Evolutionary conservation across 2,329 filamentous ascomycete genomes (phyloP).

Genomic region (Didymella keratinophila): DNA sequence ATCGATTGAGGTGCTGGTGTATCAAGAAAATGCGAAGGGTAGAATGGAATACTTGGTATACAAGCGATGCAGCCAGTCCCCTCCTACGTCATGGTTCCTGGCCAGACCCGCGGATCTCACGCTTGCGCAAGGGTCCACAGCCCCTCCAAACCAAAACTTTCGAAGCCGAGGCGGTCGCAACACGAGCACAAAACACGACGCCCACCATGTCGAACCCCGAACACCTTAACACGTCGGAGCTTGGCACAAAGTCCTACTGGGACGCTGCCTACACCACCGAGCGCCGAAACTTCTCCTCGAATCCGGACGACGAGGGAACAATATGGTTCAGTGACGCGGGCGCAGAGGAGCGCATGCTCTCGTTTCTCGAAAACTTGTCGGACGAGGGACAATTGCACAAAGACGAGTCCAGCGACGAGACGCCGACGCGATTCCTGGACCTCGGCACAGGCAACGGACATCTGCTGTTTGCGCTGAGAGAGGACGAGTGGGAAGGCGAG

Average conservation of each 20-base stretch:
- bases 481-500: conserved; percentile 70
- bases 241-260: conserved; percentile 79
- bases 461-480: conserved; percentile 81
- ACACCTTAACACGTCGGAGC: conserved; percentile 74
- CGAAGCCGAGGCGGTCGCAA: conserved; percentile 4
- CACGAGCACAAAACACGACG: not conserved
- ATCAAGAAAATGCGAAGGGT: not conserved
- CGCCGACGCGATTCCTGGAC: conserved; percentile 72
- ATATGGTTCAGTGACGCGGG: conserved; percentile 96
- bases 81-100: conserved; percentile 5
- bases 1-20: not conserved
- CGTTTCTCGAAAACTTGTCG: conserved; percentile 65
- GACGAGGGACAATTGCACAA: conserved; percentile 57
- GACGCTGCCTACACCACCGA: conserved; percentile 75
- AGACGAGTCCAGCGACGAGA: conserved; percentile 34
- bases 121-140: conserved; percentile 3
- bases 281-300: conserved; percentile 72
- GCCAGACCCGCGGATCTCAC: not conserved
- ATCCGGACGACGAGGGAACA: conserved; percentile 82
- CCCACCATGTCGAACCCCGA: conserved; percentile 32
- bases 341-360: conserved; percentile 81
- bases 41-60: not conserved
- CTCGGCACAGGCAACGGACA: conserved; percentile 95
- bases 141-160: conserved; percentile 13
- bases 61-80: not conserved